phyloP scores from a whole-genome alignment of 139 green algal genomes.

The Eudorina sp. region DNA sequence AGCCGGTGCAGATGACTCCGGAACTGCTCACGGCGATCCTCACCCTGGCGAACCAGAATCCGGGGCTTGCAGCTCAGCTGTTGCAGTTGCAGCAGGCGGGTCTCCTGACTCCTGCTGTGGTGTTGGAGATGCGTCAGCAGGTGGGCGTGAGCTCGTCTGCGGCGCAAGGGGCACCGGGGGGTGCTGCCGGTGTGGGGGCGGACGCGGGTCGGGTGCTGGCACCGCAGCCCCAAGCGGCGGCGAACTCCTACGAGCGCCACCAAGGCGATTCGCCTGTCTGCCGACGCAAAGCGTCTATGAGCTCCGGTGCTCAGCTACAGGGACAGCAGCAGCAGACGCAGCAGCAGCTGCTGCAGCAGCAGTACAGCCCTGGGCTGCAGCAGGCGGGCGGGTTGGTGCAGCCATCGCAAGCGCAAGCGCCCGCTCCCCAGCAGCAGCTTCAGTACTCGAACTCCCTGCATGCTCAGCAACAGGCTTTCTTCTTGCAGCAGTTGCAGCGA shows the following conservation, averaged over 20 bases:
- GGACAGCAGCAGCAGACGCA: not conserved
- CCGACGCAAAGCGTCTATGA: too few species aligned
- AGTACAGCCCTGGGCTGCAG: not conserved
- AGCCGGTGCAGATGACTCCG: not conserved
- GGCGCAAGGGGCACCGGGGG: too few species aligned
- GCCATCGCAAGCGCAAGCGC: too few species aligned
- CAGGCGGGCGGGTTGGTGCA: not conserved
- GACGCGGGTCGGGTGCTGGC: too few species aligned
- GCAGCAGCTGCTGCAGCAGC: not conserved
- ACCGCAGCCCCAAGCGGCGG: too few species aligned
- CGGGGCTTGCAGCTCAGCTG: not conserved
- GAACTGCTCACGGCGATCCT: not conserved
- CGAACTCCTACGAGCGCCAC: too few species aligned
- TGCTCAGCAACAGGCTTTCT: not conserved
- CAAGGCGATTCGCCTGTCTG: too few species aligned
- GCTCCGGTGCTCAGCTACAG: too few species aligned
- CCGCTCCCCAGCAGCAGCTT: not conserved
- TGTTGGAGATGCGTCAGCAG: not conserved
- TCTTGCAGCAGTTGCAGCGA: not conserved
- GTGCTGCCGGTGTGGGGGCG: not conserved
- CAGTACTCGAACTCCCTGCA: too few species aligned
- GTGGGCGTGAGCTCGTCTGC: not conserved
- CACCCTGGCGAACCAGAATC: not conserved
- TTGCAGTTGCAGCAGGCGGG: conserved; percentile 2
- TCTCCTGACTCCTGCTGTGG: not conserved